Evolutionary conservation across 2,329 filamentous ascomycete genomes (phyloP).

Genomic region (Diaporthe helianthi): DNA sequence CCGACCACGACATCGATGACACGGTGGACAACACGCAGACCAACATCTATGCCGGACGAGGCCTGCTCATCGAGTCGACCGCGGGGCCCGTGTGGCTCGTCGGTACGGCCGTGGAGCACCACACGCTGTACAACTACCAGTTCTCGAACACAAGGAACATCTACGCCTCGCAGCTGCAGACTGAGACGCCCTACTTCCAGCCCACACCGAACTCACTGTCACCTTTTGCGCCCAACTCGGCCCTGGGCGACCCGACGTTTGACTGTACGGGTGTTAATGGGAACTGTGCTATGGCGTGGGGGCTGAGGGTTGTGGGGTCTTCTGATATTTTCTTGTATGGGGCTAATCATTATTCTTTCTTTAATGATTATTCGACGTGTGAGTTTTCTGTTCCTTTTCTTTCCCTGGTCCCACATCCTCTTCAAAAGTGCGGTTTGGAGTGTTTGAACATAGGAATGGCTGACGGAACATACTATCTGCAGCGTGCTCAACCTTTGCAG

Average conservation of each 20-base stretch:
- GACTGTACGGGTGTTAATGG: constrained; percentile 45
- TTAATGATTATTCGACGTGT: constrained; percentile 60
- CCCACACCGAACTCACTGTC: constrained; percentile 65
- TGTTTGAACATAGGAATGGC: neutral
- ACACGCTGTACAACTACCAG: constrained; percentile 72
- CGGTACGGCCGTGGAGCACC: constrained; percentile 71
- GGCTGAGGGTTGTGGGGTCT: constrained; percentile 65
- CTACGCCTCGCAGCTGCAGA: constrained; percentile 70
- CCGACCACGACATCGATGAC: constrained; percentile 47
- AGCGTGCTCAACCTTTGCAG: constrained; percentile 53
- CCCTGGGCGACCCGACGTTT: constrained; percentile 61
- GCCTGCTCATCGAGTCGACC: constrained; percentile 55
- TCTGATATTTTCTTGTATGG: constrained; percentile 66
- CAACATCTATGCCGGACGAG: constrained; percentile 58
- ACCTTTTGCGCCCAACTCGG: constrained; percentile 57
- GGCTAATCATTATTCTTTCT: constrained; percentile 73
- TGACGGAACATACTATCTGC: neutral
- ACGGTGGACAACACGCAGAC: constrained; percentile 50
- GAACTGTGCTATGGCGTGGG: constrained; percentile 67
- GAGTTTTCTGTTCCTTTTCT: neutral
- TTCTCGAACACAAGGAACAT: constrained; percentile 66
- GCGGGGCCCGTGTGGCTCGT: constrained; percentile 64
- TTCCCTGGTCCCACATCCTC: too few species aligned
- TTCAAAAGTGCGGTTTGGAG: too few species aligned
- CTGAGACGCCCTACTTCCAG: constrained; percentile 76